phyloP scores from a whole-genome alignment of 2,329 filamentous ascomycete species.

The Sphaceloma murrayae region DNA sequence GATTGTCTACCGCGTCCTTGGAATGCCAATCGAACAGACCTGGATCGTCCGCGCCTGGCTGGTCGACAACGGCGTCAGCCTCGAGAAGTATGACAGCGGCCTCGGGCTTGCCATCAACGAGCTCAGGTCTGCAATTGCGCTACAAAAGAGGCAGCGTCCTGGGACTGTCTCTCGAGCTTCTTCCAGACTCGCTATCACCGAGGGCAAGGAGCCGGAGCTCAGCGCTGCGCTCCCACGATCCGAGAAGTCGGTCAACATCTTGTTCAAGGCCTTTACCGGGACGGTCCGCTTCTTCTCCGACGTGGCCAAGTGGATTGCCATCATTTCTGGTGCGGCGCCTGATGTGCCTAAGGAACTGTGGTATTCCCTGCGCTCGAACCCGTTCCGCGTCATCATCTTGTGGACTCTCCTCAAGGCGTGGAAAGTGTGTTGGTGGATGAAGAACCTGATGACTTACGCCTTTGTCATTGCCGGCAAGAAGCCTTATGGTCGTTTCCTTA shows the following conservation, averaged over 20 bases:
- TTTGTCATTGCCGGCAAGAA: conserved; percentile 17
- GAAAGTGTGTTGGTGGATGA: conserved; percentile 19
- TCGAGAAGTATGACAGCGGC: conserved; percentile 7
- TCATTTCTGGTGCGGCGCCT: conserved; percentile 18
- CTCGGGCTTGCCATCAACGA: conserved; percentile 14
- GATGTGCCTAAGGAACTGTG: conserved; percentile 18
- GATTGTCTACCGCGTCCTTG: conserved; percentile 17
- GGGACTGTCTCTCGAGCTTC: neutral
- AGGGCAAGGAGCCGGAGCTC: conserved; percentile 14
- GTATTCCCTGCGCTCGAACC: conserved; percentile 15
- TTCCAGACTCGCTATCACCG: neutral
- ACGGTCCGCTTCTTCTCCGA: conserved; percentile 9
- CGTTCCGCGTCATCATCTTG: conserved; percentile 8
- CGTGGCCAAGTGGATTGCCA: conserved; percentile 18
- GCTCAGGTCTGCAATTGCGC: conserved; percentile 3
- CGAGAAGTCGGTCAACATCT: neutral
- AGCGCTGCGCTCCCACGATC: conserved; percentile 14
- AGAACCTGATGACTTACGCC: conserved; percentile 16
- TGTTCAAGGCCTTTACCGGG: neutral
- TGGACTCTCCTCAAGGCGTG: conserved; percentile 19
- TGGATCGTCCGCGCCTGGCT: conserved; percentile 15
- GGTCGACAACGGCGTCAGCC: conserved; percentile 6
- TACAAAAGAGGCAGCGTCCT: conserved; percentile 7
- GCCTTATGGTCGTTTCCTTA: conserved; percentile 10
- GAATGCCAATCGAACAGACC: conserved; percentile 7